Evolutionary conservation across 352 stramenopile species (phyloP).

Genomic region (Phytophthora tentaculata): DNA sequence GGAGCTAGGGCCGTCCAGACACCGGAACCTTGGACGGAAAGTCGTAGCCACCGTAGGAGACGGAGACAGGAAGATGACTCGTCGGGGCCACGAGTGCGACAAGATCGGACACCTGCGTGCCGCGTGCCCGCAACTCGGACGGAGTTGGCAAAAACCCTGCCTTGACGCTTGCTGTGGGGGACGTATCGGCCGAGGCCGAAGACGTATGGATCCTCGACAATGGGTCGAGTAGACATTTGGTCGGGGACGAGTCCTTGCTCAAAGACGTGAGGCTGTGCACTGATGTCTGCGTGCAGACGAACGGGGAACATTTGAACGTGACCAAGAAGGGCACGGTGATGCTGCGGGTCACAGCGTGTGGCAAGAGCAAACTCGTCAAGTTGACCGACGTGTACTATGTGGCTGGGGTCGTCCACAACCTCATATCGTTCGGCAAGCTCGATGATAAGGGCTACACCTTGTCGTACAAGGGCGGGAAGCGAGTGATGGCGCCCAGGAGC

Average conservation of each 20-base stretch:
- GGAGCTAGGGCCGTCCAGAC: no score
- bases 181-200: not conserved
- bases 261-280: not conserved
- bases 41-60: no score
- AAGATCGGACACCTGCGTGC: no score
- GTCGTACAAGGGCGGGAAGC: not conserved
- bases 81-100: no score
- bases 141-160: no score
- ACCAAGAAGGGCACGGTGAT: not conserved
- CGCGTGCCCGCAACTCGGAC: no score
- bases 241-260: not conserved
- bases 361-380: not conserved
- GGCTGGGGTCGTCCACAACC: not conserved
- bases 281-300: not conserved
- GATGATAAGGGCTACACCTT: not conserved
- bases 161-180: not conserved
- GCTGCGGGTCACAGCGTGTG: not conserved
- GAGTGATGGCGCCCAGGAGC: not conserved
- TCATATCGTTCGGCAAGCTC: not conserved
- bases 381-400: not conserved
- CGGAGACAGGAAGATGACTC: no score
- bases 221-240: not conserved
- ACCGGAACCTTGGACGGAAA: no score
- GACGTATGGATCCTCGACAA: not conserved
- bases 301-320: not conserved